Percentiles rank a stretch among this genome's conserved stretches.
These are phyloP conservation scores for Malania oleifera DNA, from an alignment of 164 flowering plant genomes.

Conservation along the genomic window DNA sequence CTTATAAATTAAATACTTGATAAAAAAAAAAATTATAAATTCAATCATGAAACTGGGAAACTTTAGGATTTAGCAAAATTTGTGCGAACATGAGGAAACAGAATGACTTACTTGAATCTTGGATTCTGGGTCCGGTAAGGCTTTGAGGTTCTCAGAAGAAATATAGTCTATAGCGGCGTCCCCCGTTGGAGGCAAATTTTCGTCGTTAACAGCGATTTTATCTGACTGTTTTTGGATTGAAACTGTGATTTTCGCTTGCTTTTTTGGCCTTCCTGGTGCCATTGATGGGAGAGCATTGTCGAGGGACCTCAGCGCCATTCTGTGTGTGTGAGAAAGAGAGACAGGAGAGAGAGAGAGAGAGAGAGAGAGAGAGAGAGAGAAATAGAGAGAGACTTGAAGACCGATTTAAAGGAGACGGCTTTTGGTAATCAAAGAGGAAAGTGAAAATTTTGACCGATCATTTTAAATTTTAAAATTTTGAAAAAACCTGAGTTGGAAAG, in stretches of 20 bases:
- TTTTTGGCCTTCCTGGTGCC: constrained; percentile 63
- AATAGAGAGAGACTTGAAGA: background rate
- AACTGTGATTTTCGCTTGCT: constrained; percentile 40
- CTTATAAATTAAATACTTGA: too few species aligned
- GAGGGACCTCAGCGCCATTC: constrained; percentile 81
- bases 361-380: constrained; percentile 2
- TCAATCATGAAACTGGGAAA: too few species aligned
- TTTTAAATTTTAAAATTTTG: constrained; percentile 16
- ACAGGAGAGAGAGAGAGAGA: constrained; percentile 1
- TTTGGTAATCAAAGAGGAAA: too few species aligned
- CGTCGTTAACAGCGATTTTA: constrained; percentile 42
- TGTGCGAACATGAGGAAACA: background rate
- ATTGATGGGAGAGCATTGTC: constrained; percentile 60
- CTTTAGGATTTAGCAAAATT: background rate
- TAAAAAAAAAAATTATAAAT: background rate
- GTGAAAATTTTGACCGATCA: too few species aligned
- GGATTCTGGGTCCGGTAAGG: constrained; percentile 63
- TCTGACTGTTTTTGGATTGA: constrained; percentile 26
- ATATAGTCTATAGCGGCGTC: constrained; percentile 62
- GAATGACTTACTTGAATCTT: constrained; percentile 43
- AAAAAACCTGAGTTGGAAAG: constrained; percentile 10
- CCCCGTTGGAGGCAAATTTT: constrained; percentile 35
- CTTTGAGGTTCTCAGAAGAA: constrained; percentile 56
- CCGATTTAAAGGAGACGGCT: too few species aligned
- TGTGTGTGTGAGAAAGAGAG: background rate